phyloP scores from a whole-genome alignment of 371 early-diverging fungal genomes.

The Circinella minor region DNA sequence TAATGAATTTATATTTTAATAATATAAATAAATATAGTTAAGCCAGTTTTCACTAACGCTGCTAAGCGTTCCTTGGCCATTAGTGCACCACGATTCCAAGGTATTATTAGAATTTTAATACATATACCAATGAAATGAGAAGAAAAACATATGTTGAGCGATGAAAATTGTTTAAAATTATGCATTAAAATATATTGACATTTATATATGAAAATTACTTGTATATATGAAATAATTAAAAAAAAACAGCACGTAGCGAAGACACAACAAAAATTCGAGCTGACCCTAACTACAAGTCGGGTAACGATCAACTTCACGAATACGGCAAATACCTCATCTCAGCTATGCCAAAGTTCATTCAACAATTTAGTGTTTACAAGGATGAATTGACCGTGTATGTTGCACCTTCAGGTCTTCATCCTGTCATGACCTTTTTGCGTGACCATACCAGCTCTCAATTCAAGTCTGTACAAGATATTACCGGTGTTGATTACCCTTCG shows the following conservation, averaged over 20 bases:
- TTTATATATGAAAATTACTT: not conserved
- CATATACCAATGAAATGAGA: not conserved
- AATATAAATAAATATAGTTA: slow-evolving; percentile 15
- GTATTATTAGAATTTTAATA: slow-evolving; percentile 20
- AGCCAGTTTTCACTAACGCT: slow-evolving; percentile 24
- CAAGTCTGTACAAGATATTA: slow-evolving; percentile 88
- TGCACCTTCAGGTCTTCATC: slow-evolving; percentile 81
- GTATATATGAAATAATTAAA: not conserved
- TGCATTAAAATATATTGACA: not conserved
- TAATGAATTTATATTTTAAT: slow-evolving; percentile 6
- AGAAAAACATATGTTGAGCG: not conserved
- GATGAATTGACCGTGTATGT: slow-evolving; percentile 95
- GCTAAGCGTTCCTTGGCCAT: slow-evolving; percentile 38
- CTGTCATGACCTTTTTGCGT: slow-evolving; percentile 87
- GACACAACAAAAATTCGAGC: slow-evolving; percentile 20
- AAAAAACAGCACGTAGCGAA: slow-evolving; percentile 4
- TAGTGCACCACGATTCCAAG: slow-evolving; percentile 31
- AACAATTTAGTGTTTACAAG: slow-evolving; percentile 97
- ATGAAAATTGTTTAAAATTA: not conserved
- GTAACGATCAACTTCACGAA: slow-evolving; percentile 72
- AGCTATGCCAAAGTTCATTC: slow-evolving; percentile 93
- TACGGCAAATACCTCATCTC: slow-evolving; percentile 90
- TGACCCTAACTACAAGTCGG: slow-evolving; percentile 54
- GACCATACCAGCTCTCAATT: slow-evolving; percentile 94
- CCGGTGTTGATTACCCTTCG: slow-evolving; percentile 92